phyloP scores from a whole-genome alignment of 2,329 filamentous ascomycete species.

The Hymenoscyphus scutula region DNA sequence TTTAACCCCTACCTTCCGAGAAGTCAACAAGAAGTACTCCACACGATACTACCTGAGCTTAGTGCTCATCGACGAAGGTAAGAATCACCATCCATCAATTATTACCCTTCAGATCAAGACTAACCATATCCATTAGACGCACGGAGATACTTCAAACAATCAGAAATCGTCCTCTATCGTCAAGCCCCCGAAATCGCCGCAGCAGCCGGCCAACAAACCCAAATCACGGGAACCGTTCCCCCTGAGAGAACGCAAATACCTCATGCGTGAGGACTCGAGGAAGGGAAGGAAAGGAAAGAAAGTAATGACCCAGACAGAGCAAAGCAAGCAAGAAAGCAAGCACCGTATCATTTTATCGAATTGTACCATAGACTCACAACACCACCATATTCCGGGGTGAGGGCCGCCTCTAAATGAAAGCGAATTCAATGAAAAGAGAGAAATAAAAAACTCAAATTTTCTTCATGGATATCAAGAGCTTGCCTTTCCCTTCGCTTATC shows the following conservation, averaged over 20 bases:
- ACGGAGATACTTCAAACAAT: conserved; percentile 97
- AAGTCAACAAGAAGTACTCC: conserved; percentile 99
- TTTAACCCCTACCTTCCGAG: conserved; percentile 94
- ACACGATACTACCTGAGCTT: conserved; percentile 96
- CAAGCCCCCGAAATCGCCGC: conserved; percentile 62
- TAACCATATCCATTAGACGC: conserved; percentile 63
- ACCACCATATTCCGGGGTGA: neutral
- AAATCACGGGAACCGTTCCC: conserved; percentile 36
- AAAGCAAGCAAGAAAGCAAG: conserved; percentile 13
- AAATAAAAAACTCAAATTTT: conserved; percentile 10
- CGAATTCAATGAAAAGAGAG: conserved; percentile 9
- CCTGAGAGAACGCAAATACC: conserved; percentile 30
- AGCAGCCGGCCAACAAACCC: conserved; percentile 35
- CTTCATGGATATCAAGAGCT: conserved; percentile 16
- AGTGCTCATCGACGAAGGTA: conserved; percentile 92
- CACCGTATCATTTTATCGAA: conserved; percentile 14
- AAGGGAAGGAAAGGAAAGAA: too few species aligned
- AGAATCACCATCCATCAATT: conserved; percentile 5
- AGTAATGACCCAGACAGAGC: conserved; percentile 13
- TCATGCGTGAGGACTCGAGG: conserved; percentile 14
- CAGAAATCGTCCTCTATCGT: conserved; percentile 93
- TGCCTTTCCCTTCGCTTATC: conserved; percentile 8
- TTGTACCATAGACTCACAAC: conserved; percentile 29
- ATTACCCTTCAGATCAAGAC: conserved; percentile 14
- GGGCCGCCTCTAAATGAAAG: conserved; percentile 5